Base-by-base conservation (phyloP, 768 basidiomycete genomes). In the Psilocybe subaeruginosa region DNA sequence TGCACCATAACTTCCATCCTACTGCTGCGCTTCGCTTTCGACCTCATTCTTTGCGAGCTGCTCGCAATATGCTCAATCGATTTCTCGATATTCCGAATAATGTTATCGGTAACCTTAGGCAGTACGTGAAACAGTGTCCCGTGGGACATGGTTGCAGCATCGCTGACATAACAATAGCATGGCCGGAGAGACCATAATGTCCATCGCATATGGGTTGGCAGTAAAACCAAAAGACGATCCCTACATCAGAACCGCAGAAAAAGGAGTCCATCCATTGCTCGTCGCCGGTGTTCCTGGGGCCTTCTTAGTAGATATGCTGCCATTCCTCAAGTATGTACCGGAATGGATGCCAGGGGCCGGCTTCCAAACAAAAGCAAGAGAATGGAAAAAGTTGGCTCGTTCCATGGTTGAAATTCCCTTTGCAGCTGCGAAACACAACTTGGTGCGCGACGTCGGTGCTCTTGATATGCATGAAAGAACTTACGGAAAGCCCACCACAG, bases 301-400 rank as follows among this genome's bases (percentile, higher is more conserved):
- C 19, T 83, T 76, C 58, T 70, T 83, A 3, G 81, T 86, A 2
- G 83, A 85, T 55, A 49, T 66, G 2, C 30, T 81, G 1, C 77
- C 78, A 0, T 46, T 70, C 17, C 67, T 80, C 45, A 76, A 76
- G 64, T 69, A 82, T 61, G 66, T 89, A 1, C 88, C 88, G 0
- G 64, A 68, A 47, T 89, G 85, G 86, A 68, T 84, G 39, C 88
- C 88, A 0, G 88, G 87, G 8, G 82, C 85, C 0, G 78, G 78
- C 0, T 89, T 88, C 78, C 76, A 83, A 67, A 74, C 74, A 30
- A 81, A 84, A 56, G 87, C 85, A 0, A 66, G 54, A 2, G 63
- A 68, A 9, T 87, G 85, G 84, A 74, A 71, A 17, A 68, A 69
- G 48, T 65, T 72, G 11, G 71, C 74, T 35, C 59, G 71, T 8